Evolutionary conservation across 306 rosid genomes (phyloP), one percentile per base, ranked within the genome.

Genomic region (Spatholobus suberectus): DNA sequence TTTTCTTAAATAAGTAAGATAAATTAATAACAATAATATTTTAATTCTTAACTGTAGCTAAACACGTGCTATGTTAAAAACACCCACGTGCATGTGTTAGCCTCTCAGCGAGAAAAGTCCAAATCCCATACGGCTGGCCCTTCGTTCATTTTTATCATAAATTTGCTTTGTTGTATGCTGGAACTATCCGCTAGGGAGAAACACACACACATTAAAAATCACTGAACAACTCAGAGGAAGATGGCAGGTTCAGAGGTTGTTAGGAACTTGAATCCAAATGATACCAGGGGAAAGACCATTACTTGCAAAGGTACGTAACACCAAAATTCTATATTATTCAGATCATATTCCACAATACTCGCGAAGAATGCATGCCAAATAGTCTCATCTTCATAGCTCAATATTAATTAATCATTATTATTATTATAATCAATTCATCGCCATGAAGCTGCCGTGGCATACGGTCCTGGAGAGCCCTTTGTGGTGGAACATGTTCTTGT

Each of bases 391-490:
- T 59, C 70, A 17, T 15, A 63, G 3, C 23, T 10, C 66, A 26
- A 59, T 65, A 20, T 78, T 47, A 10, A 65, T n/a, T 20, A 17
- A 49, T 82, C 70, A 66, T 6, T 0, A 34, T 63, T 59, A 23
- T 63, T 17, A 32, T 5, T 0, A 14, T 32, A 0, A 62, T 24
- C 5, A 26, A 11, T 0, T 63, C 23, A 14, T 63, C 6, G 7
- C 7, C 0, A 67, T 40, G 73, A 68, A 95, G 98, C 97, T 15
- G 98, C 98, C 0, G 93, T 95, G 27, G 95, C 85, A 12, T 62
- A 90, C 86, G 94, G 94, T 5, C 92, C 97, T 0, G 90, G 92
- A 55, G 82, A 91, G 72, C 89, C 97, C 1, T 85, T 95, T 0
- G 90, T 93, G 18, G 32, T 93, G 29, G 94, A 95, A 73, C 68